phyloP scores from a whole-genome alignment of 2,329 filamentous ascomycete species.

The Nothomitra cinnamomea region DNA sequence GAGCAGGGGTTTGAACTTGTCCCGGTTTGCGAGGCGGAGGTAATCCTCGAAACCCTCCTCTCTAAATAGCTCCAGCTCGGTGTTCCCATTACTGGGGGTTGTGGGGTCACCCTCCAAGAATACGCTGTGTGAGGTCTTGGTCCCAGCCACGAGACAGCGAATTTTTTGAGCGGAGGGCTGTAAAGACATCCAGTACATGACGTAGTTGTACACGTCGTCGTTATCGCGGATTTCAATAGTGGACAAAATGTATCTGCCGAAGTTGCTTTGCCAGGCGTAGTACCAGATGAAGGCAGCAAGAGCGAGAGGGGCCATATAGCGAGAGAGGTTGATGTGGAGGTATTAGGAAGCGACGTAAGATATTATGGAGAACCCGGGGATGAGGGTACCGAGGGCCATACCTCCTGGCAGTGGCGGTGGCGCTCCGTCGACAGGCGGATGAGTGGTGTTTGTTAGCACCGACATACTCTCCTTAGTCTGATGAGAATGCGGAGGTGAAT shows the following conservation, averaged over 20 bases:
- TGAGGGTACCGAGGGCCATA: slow-evolving; percentile 46
- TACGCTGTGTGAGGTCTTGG: slow-evolving; percentile 29
- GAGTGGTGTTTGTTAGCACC: too few relatives aligned
- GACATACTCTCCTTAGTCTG: too few relatives aligned
- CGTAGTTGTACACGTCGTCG: slow-evolving; percentile 55
- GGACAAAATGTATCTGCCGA: slow-evolving; percentile 43
- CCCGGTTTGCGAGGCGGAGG: slow-evolving; percentile 28
- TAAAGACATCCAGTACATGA: slow-evolving; percentile 51
- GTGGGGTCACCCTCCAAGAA: not conserved
- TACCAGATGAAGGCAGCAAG: slow-evolving; percentile 35
- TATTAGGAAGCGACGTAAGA: slow-evolving; percentile 36
- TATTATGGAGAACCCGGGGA: slow-evolving; percentile 46
- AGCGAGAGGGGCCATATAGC: slow-evolving; percentile 36
- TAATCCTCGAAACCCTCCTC: not conserved
- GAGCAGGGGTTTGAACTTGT: slow-evolving; percentile 21
- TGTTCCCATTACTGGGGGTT: not conserved
- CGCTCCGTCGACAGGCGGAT: too few relatives aligned
- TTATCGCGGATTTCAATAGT: slow-evolving; percentile 49
- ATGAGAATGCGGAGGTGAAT: too few relatives aligned
- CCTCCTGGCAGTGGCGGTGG: not conserved
- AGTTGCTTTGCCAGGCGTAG: slow-evolving; percentile 31
- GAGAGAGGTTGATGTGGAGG: slow-evolving; percentile 42
- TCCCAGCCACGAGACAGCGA: slow-evolving; percentile 47
- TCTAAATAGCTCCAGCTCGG: not conserved
- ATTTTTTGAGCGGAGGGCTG: slow-evolving; percentile 43